Conservation (phyloP, 129 eudicot species). For the Deinandra increscens region DNA sequence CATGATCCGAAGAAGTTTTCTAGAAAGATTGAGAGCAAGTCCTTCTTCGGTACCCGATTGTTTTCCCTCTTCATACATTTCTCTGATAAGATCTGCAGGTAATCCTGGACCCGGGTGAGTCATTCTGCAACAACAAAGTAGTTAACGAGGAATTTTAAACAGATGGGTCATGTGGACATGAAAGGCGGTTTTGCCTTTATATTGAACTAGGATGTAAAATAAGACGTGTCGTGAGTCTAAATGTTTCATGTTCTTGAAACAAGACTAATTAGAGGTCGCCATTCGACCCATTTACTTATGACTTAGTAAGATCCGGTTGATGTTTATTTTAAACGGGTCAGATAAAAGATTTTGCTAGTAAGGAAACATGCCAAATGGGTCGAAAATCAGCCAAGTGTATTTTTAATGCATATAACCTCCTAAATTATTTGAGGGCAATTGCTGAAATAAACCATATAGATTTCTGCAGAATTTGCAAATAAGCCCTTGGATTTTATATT, state of each 20-base stretch:
- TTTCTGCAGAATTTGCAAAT: background rate
- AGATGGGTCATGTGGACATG: background rate
- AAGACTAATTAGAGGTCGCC: too few species aligned
- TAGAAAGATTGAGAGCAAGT: constrained; percentile 40
- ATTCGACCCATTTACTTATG: too few species aligned
- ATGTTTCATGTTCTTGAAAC: background rate
- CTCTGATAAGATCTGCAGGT: constrained; percentile 44
- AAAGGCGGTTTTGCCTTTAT: background rate
- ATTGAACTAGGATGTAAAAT: too few species aligned
- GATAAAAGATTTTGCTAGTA: too few species aligned
- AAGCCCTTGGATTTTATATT: background rate
- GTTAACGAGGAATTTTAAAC: background rate
- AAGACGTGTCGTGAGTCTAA: background rate
- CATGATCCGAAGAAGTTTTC: constrained; percentile 52
- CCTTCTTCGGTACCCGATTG: constrained; percentile 42
- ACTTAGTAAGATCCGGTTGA: too few species aligned
- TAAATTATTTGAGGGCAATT: background rate
- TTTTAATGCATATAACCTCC: background rate
- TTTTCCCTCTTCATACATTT: constrained; percentile 45
- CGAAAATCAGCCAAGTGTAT: background rate
- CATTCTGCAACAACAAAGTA: constrained; percentile 38
- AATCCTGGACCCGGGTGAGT: constrained; percentile 58
- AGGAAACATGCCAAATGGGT: background rate
- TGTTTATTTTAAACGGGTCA: too few species aligned
- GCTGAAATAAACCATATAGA: background rate